Percentiles rank a stretch among this genome's conserved stretches.
These are phyloP conservation scores for Leccinum arenicola DNA, from an alignment of 768 basidiomycete genomes.

Conservation along the genomic window DNA sequence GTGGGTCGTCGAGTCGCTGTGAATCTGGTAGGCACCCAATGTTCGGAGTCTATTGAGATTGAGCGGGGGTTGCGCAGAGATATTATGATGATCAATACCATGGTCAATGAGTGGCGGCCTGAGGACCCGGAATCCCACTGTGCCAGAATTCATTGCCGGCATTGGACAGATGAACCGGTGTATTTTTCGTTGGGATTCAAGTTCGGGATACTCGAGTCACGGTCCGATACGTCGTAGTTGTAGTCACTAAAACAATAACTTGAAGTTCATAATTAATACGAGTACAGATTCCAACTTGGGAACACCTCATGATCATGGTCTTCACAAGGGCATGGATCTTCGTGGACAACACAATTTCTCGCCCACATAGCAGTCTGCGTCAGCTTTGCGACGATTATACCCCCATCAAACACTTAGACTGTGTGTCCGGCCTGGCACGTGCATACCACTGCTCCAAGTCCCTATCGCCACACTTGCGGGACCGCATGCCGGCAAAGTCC, in stretches of 20 bases:
- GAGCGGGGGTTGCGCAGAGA: no score
- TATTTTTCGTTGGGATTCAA: conserved; percentile 56
- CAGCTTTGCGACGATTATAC: conserved; percentile 80
- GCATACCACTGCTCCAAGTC: conserved; percentile 94
- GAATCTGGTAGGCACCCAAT: no score
- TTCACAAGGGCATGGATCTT: conserved; percentile 79
- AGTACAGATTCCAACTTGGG: not conserved
- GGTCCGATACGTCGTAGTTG: conserved; percentile 49
- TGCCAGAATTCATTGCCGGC: conserved; percentile 26
- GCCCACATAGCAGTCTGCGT: conserved; percentile 87
- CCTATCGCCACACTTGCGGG: conserved; percentile 59
- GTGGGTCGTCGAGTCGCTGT: no score
- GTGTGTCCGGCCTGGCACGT: conserved; percentile 4
- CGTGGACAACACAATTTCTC: conserved; percentile 85
- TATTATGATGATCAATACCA: no score
- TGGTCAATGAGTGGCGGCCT: no score
- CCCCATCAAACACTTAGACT: conserved; percentile 88
- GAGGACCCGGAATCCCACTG: not conserved
- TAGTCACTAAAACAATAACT: conserved; percentile 60
- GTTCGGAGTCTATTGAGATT: no score
- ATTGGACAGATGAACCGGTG: conserved; percentile 69
- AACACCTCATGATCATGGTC: conserved; percentile 80
- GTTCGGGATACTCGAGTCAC: conserved; percentile 73
- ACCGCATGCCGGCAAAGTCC: conserved; percentile 73
- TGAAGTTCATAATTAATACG: not conserved